Percentiles rank a stretch among this genome's conserved stretches.
These are phyloP conservation scores for Neurospora sp. DNA, from an alignment of 495 filamentous ascomycete species.

Conservation along the genomic window DNA sequence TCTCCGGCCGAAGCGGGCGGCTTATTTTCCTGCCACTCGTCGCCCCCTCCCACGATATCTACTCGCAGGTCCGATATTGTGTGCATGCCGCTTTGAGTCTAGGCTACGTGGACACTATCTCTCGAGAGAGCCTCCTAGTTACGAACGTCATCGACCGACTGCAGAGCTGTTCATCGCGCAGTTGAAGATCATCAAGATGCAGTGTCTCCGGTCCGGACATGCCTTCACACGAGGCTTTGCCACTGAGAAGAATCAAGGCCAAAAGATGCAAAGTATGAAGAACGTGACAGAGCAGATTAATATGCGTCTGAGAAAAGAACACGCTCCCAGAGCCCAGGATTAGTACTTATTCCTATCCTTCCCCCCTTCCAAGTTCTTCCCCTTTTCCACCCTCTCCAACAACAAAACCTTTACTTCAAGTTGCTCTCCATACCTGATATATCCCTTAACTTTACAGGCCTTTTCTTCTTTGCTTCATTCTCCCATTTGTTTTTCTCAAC, in stretches of 20 bases:
- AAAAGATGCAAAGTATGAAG: background rate
- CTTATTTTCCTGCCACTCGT: background rate
- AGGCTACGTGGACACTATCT: background rate
- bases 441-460: no score
- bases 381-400: no score
- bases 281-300: background rate
- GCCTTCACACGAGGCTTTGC: background rate
- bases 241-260: background rate
- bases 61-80: background rate
- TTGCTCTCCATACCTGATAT: no score
- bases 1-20: background rate
- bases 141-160: background rate
- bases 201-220: background rate
- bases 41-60: background rate
- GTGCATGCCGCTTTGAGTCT: background rate
- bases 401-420: no score
- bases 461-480: no score
- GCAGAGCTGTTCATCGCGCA: background rate
- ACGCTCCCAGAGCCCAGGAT: no score
- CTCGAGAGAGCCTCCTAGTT: rapidly evolving
- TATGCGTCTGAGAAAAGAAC: background rate
- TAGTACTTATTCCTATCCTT: no score
- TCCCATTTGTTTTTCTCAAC: no score
- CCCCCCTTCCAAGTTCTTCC: background rate
- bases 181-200: background rate